Percentiles rank a stretch among this genome's conserved stretches.
Conservation (phyloP, 1,284 basidiomycete genomes). For the Cryptococcus sp. region DNA sequence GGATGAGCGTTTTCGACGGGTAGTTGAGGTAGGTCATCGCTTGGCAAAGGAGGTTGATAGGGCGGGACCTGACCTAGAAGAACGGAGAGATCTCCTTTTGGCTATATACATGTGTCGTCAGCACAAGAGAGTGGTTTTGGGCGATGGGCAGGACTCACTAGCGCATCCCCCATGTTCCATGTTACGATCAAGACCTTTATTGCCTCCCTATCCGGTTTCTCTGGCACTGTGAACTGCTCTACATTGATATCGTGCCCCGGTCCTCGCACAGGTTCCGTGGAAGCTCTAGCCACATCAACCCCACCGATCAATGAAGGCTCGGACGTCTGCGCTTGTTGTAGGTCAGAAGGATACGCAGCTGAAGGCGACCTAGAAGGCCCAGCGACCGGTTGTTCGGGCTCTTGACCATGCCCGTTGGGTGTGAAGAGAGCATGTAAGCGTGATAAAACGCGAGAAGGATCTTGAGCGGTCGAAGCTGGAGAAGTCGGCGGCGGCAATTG, state of each 20-base stretch:
- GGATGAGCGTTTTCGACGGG: conserved; percentile 51
- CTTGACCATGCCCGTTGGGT: background rate
- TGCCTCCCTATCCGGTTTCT: conserved; percentile 35
- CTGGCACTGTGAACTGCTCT: conserved; percentile 3
- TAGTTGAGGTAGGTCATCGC: conserved; percentile 29
- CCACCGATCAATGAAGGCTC: no score
- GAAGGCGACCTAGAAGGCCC: background rate
- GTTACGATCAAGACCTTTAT: conserved; percentile 57
- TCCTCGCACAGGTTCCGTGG: conserved; percentile 5
- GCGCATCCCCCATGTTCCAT: conserved; percentile 57
- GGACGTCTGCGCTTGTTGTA: background rate
- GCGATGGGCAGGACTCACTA: conserved; percentile 40
- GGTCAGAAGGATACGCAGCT: background rate
- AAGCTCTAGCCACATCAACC: background rate
- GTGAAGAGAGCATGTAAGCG: conserved; percentile 25
- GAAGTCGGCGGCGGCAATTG: background rate
- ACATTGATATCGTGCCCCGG: background rate
- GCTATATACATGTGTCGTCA: conserved; percentile 23
- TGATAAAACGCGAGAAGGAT: conserved; percentile 15
- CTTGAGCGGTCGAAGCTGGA: no score
- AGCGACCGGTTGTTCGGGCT: background rate
- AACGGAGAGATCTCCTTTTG: conserved; percentile 56
- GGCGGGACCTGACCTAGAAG: conserved; percentile 55
- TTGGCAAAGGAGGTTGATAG: conserved; percentile 40
- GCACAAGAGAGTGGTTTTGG: background rate